Percentiles rank a stretch among this genome's conserved stretches.
These are phyloP conservation scores for Fusarium sp. DNA, from an alignment of 2,329 filamentous ascomycete species.

Conservation along the genomic window DNA sequence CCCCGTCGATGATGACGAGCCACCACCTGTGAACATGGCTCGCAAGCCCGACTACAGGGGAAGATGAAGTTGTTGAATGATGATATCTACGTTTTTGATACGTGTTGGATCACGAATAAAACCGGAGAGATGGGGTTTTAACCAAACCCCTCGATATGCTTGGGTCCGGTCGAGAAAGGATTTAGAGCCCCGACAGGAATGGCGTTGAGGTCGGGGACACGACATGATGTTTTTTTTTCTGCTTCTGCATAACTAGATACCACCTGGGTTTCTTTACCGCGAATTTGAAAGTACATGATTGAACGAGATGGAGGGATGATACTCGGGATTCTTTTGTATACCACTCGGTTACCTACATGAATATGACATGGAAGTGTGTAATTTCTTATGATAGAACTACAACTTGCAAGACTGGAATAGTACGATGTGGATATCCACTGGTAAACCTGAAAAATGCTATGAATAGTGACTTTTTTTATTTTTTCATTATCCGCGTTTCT, in stretches of 20 bases:
- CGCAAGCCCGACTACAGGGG: constrained; percentile 79
- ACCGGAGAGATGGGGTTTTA: not conserved
- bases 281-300: constrained; percentile 13
- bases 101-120: not conserved
- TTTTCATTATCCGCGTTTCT: not conserved
- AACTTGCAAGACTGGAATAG: not conserved
- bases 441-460: not conserved
- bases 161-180: constrained; percentile 4
- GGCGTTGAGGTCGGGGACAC: constrained; percentile 25
- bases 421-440: not conserved
- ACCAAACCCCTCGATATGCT: not conserved
- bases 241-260: constrained; percentile 38
- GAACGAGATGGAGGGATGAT: constrained; percentile 14
- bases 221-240: constrained; percentile 20
- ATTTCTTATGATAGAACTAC: not conserved
- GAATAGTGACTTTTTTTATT: not conserved
- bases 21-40: constrained; percentile 84
- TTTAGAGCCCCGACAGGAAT: constrained; percentile 11
- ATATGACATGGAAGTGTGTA: constrained; percentile 5
- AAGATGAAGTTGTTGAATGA: constrained; percentile 40
- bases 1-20: constrained; percentile 79
- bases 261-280: constrained; percentile 34
- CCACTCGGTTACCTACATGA: not conserved
- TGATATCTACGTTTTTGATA: not conserved
- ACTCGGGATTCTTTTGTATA: constrained; percentile 10